A percentile compares a stretch with the other conserved stretches of the same genome.
Evolutionary conservation across 495 filamentous ascomycete genomes (phyloP).

Genomic region (Trichocladium uniseriatum): DNA sequence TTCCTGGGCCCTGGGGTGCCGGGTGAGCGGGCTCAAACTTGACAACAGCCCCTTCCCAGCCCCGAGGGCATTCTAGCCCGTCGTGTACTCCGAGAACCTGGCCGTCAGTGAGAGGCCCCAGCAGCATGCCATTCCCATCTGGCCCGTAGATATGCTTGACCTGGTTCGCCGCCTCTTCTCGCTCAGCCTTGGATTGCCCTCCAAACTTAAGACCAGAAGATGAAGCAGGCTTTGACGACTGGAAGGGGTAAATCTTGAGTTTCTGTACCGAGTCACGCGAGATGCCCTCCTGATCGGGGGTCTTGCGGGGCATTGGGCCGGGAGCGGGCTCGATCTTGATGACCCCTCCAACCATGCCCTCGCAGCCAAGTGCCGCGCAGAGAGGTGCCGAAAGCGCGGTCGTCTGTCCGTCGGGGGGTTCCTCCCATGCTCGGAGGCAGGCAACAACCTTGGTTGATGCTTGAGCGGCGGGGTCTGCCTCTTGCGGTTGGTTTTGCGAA

Average conservation of each 20-base stretch:
- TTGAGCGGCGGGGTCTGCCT: constrained; percentile 48
- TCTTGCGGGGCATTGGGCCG: constrained; percentile 26
- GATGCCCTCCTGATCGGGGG: constrained; percentile 20
- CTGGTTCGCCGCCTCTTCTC: constrained; percentile 54
- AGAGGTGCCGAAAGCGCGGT: constrained; percentile 66
- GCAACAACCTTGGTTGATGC: constrained; percentile 66
- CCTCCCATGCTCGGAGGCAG: constrained; percentile 66
- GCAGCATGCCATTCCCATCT: constrained; percentile 54
- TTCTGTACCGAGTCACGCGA: constrained; percentile 30
- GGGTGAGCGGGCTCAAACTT: constrained; percentile 54
- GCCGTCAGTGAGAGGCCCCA: constrained; percentile 83
- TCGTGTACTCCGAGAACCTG: constrained; percentile 53
- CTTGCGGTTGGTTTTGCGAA: constrained; percentile 58
- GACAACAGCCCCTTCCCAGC: constrained; percentile 69
- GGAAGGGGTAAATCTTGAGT: constrained; percentile 75
- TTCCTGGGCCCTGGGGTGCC: constrained; percentile 34
- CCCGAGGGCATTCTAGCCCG: constrained; percentile 27
- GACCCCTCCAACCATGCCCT: constrained; percentile 76
- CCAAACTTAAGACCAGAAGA: constrained; percentile 74
- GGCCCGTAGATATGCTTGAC: constrained; percentile 47
- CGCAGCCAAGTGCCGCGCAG: constrained; percentile 57
- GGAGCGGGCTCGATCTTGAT: constrained; percentile 64
- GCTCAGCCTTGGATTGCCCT: constrained; percentile 67
- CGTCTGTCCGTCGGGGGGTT: constrained; percentile 73
- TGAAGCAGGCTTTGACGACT: constrained; percentile 41